These are phyloP conservation scores for Lactarius evosmus DNA, from an alignment of 768 basidiomycete species.

Conservation along the genomic window DNA sequence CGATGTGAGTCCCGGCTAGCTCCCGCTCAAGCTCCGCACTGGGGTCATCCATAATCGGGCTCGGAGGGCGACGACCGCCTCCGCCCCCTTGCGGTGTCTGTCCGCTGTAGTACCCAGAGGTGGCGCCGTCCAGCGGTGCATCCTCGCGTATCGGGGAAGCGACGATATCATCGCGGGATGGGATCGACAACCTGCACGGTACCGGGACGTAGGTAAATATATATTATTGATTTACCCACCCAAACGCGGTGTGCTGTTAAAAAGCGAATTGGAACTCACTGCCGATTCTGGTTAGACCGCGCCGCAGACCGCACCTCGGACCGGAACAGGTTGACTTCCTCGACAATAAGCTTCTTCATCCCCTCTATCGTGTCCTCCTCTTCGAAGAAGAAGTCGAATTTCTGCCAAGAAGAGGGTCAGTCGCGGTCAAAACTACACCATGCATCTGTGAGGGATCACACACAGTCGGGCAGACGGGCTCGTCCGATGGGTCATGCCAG, in stretches of 20 bases:
- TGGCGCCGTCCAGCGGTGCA: constrained; percentile 58
- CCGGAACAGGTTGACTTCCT: constrained; percentile 89
- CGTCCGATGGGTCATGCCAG: constrained; percentile 97
- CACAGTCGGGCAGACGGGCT: constrained; percentile 80
- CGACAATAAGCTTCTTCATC: constrained; percentile 93
- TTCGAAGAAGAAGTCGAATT: constrained; percentile 96
- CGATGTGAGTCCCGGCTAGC: constrained; percentile 68
- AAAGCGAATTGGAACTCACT: constrained; percentile 41
- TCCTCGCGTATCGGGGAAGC: constrained; percentile 69
- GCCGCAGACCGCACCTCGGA: constrained; percentile 77
- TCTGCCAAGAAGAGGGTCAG: constrained; percentile 40
- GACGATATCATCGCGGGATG: constrained; percentile 76
- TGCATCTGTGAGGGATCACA: constrained; percentile 28
- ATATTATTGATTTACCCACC: too few relatives aligned
- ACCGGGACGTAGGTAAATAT: background rate
- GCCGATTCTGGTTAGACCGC: constrained; percentile 70
- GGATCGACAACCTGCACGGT: constrained; percentile 64
- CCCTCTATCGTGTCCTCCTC: constrained; percentile 95
- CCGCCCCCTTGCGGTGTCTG: constrained; percentile 31
- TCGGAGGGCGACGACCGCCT: constrained; percentile 46
- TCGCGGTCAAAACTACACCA: background rate
- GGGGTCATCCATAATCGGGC: constrained; percentile 80
- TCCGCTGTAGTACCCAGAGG: constrained; percentile 58
- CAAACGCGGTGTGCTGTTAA: background rate
- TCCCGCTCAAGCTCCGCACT: constrained; percentile 84